These are phyloP conservation scores for Puccinellia tenuiflora DNA, from an alignment of 176 grass and related monocot genomes.

Conservation along the genomic window DNA sequence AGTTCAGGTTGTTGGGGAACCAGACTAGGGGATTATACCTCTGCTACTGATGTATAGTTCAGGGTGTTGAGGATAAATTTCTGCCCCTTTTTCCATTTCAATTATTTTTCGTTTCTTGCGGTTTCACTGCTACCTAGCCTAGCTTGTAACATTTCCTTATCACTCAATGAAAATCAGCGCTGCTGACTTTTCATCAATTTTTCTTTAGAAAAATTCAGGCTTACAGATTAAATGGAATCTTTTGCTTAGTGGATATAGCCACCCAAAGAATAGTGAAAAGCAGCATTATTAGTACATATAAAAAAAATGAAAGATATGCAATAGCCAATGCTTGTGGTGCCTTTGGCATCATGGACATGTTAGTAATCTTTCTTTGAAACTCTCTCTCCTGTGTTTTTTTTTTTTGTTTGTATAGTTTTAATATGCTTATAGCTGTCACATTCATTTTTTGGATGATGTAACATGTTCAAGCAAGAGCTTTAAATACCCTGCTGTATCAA, in stretches of 20 bases:
- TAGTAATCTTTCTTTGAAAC: not conserved
- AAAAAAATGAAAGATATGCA: conserved; percentile 3
- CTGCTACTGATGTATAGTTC: no score
- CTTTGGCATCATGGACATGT: conserved; percentile 31
- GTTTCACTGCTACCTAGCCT: no score
- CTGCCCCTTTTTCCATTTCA: no score
- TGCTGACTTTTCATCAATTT: no score
- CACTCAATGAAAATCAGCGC: no score
- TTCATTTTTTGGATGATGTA: not conserved
- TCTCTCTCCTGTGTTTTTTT: not conserved
- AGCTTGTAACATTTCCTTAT: no score
- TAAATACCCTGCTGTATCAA: not conserved
- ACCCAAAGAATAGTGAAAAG: conserved; percentile 9
- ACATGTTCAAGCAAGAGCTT: conserved; percentile 16
- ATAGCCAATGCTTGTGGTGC: conserved; percentile 10
- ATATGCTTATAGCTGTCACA: not conserved
- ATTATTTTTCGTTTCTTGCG: no score
- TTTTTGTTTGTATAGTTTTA: not conserved
- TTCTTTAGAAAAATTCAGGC: no score
- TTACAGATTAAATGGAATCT: conserved; percentile 20
- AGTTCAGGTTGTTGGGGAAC: no score
- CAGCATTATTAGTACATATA: not conserved
- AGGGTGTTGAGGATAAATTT: no score
- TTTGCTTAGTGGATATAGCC: conserved; percentile 16
- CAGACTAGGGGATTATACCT: no score